These are phyloP conservation scores for Aegilops bicornis DNA, from an alignment of 176 grass and related monocot species.

Conservation along the genomic window DNA sequence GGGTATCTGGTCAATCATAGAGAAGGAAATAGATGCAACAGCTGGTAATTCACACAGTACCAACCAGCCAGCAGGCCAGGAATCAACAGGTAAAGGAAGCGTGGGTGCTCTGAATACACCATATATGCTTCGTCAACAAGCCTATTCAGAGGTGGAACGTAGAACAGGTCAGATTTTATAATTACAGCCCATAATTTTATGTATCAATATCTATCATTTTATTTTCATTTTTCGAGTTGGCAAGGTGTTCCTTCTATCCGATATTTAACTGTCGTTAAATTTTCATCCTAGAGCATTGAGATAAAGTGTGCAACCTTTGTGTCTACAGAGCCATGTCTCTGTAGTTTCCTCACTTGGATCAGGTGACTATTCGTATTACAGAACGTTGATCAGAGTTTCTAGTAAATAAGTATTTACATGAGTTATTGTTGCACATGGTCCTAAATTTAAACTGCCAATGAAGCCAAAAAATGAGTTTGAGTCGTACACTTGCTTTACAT, in stretches of 20 bases:
- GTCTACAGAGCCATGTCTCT: not conserved
- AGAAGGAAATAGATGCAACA: not conserved
- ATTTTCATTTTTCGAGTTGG: not conserved
- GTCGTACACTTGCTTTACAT: not conserved
- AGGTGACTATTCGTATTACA: not conserved
- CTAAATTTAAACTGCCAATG: not conserved
- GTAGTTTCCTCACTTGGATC: not conserved
- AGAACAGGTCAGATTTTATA: not conserved
- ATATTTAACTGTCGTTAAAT: not conserved
- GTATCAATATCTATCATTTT: not conserved
- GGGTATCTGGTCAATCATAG: conserved; percentile 53
- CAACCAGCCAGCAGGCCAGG: too few relatives aligned
- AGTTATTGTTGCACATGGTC: not conserved
- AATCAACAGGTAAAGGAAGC: not conserved
- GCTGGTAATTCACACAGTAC: not conserved
- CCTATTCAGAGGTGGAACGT: not conserved
- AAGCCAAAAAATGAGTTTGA: not conserved
- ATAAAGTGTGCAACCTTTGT: not conserved
- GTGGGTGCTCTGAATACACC: not conserved
- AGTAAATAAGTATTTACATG: not conserved
- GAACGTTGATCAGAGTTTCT: not conserved
- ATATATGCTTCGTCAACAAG: not conserved
- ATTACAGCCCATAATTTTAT: not conserved
- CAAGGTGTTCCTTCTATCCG: not conserved
- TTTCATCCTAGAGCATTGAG: not conserved